Base-by-base conservation (phyloP, 306 rosid genomes). In the Sphenostylis stenocarpa region DNA sequence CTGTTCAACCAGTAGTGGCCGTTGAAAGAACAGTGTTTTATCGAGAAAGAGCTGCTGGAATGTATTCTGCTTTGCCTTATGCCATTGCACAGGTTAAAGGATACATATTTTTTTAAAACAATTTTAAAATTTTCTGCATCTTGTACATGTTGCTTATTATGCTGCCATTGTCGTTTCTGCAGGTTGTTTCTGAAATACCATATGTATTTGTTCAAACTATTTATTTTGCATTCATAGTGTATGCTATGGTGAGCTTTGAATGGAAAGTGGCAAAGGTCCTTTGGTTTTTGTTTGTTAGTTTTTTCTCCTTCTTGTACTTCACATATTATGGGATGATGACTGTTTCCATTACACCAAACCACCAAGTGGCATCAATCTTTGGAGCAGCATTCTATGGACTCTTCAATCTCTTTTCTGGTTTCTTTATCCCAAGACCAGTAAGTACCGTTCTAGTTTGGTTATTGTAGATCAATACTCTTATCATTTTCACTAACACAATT, bases 241-340 rank as follows among this genome's bases (percentile, higher is more conserved):
- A 92, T 67, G 79, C 93, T 77, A 91, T 92, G 98, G 89, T 91
- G 70, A 55, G 88, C 81, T 96, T 96, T 63, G 79, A 91, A 72
- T 96, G 99, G 99, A 81, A 81, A 31, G 90, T 67, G 1, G 77
- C 73, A 52, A 96, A 96, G 67, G 87, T 96, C 87, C 69, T 89
- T 28, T 96, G 99, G 99, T 96, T 92, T 84, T 89, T 86, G 87
- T 89, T 89, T 33, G 57, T 92, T 65, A 86, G 84, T 84, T 96
- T 96, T 86, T 91, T 91, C 84, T 84, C 99, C 43, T 92, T 96
- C 85, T 81, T 92, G 51, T 96, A 96, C 88, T 96, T 89, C 97
- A 96, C 98, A 58, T 96, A 92, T 72, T 96, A 92, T 39, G 99
- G 99, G 8, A 91, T 96, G 99, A 96, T 96, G 99, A 91, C 98